Evolutionary conservation across 805 yeast species (phyloP), one percentile per base, ranked within the genome.

Genomic region (Pichia scutulata): DNA sequence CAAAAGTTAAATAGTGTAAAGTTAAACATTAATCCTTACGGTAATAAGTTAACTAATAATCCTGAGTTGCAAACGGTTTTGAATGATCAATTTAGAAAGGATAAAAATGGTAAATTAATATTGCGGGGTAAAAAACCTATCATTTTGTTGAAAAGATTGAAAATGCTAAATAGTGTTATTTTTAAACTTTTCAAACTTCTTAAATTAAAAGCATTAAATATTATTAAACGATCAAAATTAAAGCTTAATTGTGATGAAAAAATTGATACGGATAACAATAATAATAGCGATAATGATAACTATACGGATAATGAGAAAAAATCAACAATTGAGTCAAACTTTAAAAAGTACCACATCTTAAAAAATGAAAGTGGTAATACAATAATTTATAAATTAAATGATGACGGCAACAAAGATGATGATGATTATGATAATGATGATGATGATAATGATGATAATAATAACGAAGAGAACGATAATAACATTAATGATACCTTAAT

Each of bases 61-160:
- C 66, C 69, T 5, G 71, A 65, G 18, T 48, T 66, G 39, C 46
- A 40, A 8, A 41, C 40, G 18, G 47, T 50, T 26, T n/a, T 46
- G 14, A 41, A 42, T 23, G 28, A 22, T 8, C 39, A 44, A 12
- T 26, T 18, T 14, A 13, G 23, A 19, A 36, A 30, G 22, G 39
- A 43, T 43, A 39, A 26, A 37, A 33, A 43, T 24, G 24, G 21
- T 24, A 13, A 30, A n/a, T 7, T 24, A 10, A 24, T 24, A 8
- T 23, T 7, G 7, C n/a, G 25, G 25, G 18, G 25, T 13, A 41
- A 26, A n/a, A 43, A 33, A 23, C n/a, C 46, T 8, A 39, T 42
- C 40, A 25, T 39, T 18, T 23, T 49, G 13, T 19, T 43, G 19
- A 42, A 18, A 16, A 41, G 39, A n/a, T 25, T 51, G 19, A 49